A percentile compares a stretch with the other conserved stretches of the same genome.
These are phyloP conservation scores for Trichophyton schoenleinii DNA, from an alignment of 2,329 filamentous ascomycete genomes.

Conservation along the genomic window DNA sequence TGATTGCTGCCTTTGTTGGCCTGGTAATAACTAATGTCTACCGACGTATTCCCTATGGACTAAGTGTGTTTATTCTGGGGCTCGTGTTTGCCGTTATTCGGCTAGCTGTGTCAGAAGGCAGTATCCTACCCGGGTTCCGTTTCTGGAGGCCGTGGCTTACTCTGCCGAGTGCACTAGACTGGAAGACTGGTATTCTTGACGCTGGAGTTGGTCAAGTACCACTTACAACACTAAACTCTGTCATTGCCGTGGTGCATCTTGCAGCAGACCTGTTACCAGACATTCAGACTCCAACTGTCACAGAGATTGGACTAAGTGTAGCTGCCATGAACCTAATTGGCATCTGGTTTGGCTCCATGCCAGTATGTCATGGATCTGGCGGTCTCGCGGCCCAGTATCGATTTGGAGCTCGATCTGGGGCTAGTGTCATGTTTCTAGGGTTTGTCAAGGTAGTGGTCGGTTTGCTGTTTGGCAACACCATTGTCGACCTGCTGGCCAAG, in stretches of 20 bases:
- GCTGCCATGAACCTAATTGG: constrained; percentile 70
- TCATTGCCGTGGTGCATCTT: constrained; percentile 75
- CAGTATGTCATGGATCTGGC: constrained; percentile 83
- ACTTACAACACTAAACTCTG: constrained; percentile 81
- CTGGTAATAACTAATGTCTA: constrained; percentile 56
- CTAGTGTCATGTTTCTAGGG: constrained; percentile 70
- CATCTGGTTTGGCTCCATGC: constrained; percentile 92
- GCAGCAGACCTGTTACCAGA: constrained; percentile 63
- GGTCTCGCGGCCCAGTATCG: constrained; percentile 82
- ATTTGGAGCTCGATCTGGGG: constrained; percentile 80
- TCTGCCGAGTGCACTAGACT: constrained; percentile 37
- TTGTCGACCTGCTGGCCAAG: constrained; percentile 55
- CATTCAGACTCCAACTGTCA: constrained; percentile 56
- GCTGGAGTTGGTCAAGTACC: constrained; percentile 77
- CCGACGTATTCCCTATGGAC: constrained; percentile 62
- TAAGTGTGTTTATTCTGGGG: constrained; percentile 58
- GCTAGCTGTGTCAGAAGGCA: constrained; percentile 15
- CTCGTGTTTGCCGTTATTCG: constrained; percentile 49
- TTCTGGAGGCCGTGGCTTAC: constrained; percentile 48
- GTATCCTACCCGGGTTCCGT: constrained; percentile 39
- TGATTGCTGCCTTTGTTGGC: constrained; percentile 56
- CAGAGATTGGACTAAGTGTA: constrained; percentile 68
- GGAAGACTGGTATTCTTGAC: constrained; percentile 45
- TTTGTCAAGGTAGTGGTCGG: constrained; percentile 63
- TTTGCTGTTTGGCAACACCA: constrained; percentile 57